phyloP scores from a whole-genome alignment of 2,329 filamentous ascomycete species.

The Periconia sp. region DNA sequence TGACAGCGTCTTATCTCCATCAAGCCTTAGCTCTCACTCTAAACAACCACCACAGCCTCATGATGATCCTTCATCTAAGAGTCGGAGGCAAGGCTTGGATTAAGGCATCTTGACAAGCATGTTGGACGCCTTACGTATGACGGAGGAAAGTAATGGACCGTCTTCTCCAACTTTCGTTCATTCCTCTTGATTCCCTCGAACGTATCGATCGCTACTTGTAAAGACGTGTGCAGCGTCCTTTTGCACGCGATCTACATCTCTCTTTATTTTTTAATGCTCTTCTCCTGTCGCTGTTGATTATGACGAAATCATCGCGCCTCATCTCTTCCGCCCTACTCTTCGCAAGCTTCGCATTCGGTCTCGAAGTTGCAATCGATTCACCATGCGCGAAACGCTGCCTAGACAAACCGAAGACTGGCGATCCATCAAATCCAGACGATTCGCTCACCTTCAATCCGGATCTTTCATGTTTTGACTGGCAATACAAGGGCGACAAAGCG shows the following conservation, averaged over 20 bases:
- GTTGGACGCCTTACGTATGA: neutral
- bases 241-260: neutral
- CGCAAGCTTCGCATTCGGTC: constrained; percentile 3
- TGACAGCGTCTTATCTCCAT: neutral
- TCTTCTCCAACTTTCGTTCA: neutral
- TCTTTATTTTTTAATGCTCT: too few relatives aligned
- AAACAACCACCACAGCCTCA: too few relatives aligned
- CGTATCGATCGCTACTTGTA: neutral
- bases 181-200: neutral
- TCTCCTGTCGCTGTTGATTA: neutral
- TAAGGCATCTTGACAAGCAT: neutral
- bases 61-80: too few relatives aligned
- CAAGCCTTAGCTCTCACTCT: neutral
- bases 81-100: too few relatives aligned
- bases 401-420: constrained; percentile 17
- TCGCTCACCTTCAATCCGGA: constrained; percentile 19
- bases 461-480: constrained; percentile 22
- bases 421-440: constrained; percentile 9
- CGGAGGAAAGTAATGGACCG: too few relatives aligned
- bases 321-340: constrained; percentile 3
- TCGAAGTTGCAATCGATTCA: constrained; percentile 26
- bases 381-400: constrained; percentile 26
- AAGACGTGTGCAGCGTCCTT: neutral
- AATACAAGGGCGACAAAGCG: constrained; percentile 17
- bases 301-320: neutral